Evolutionary conservation across 2,329 filamentous ascomycete species (phyloP), one percentile per base, ranked within the genome.

Genomic region (Fusarium nanum): DNA sequence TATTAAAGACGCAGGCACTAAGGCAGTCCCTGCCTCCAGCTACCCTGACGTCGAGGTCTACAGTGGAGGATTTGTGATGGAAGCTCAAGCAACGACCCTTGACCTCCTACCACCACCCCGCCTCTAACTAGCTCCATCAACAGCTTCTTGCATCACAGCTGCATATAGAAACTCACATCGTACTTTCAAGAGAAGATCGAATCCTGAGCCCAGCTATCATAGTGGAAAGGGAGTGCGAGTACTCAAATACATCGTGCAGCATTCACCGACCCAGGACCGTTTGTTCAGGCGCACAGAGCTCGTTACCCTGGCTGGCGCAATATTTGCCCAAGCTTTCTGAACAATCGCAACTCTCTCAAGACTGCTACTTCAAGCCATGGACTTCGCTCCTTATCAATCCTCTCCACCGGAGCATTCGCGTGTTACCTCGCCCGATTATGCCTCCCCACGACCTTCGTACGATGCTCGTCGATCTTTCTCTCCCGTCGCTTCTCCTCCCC

Each of bases 311-410:
- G 32, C 49, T 32, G 34, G 32, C 49, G 62, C 52, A 30, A 52
- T 9, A 37, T 14, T 16, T 22, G 13, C 20, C 45, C 13, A 41
- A 18, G 12, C 34, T 22, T 22, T 46, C 40, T 70, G 57, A 37
- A 30, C 48, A 14, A 28, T 37, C 18, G 44, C 23, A 46, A 20
- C 32, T 18, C 20, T 47, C n/a, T n/a, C 48, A n/a, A 28, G 23
- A 37, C 25, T 11, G 30, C 27, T 18, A 20, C n/a, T 27, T 40
- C 46, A 22, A 65, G 83, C 75, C 59, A 96, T 96, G 92, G 93
- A 98, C 83, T 99, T 98, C 80, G 96, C 96, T 47, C 96, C 96
- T 40, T 99, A 98, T 83, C 96, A 98, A 84, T 95, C 95, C 80
- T 92, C 92, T 50, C 92, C 92, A 18, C 96, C 96, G 12, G 94